Evolutionary conservation across 495 filamentous ascomycete species (phyloP).

Genomic region (Penicillium parvum): DNA sequence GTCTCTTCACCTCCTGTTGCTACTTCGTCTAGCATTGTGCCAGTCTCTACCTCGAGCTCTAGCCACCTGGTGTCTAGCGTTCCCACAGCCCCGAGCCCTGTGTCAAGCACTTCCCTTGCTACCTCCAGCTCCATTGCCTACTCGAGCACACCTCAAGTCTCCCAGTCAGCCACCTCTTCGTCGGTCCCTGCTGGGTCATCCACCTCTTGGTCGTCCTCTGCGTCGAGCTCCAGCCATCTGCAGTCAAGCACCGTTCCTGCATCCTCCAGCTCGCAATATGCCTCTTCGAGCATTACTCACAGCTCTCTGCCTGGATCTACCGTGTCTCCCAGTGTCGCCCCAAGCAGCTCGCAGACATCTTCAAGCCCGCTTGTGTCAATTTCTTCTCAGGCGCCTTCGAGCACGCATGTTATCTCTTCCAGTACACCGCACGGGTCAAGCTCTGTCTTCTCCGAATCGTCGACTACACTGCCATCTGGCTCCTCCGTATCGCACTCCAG

Average conservation of each 20-base stretch:
- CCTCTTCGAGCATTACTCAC: neutral
- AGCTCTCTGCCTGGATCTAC: neutral
- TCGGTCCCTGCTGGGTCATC: neutral
- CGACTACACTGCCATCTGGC: too few species aligned
- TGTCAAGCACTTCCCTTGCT: slow-evolving; percentile 10
- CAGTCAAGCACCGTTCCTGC: neutral
- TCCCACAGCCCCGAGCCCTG: too few species aligned
- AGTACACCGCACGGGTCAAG: too few species aligned
- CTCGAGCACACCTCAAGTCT: slow-evolving; percentile 5
- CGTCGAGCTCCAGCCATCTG: too few species aligned
- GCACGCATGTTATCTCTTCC: too few species aligned
- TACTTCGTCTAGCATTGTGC: slow-evolving; percentile 10
- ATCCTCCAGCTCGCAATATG: neutral
- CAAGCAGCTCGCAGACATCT: neutral
- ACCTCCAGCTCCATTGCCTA: slow-evolving; percentile 7
- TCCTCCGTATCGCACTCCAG: neutral
- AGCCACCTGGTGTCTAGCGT: too few species aligned
- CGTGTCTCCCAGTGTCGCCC: neutral
- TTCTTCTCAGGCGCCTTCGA: neutral
- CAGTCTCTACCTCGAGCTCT: too few species aligned
- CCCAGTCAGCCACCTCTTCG: neutral
- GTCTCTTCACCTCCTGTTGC: slow-evolving; percentile 11
- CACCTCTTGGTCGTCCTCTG: too few species aligned
- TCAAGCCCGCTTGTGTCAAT: neutral
- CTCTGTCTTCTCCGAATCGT: too few species aligned